Percentiles rank a stretch among this genome's conserved stretches.
Conservation (phyloP, 2,329 filamentous ascomycete genomes). For the Cryphonectria naterciae region DNA sequence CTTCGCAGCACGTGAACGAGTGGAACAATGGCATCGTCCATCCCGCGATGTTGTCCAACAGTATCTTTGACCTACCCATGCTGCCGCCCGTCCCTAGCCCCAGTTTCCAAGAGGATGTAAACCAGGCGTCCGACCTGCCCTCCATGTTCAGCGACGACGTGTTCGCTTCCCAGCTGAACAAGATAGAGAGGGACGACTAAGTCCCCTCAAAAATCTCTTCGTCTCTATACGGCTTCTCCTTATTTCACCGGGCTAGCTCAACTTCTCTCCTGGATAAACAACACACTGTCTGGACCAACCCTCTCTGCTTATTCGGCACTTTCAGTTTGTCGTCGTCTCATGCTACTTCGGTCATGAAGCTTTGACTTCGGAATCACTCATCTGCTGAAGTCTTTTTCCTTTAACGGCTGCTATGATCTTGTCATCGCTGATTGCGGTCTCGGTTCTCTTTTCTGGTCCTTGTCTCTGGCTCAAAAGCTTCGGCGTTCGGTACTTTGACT, state of each 20-base stretch:
- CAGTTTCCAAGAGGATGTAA: not conserved
- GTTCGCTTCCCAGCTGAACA: not conserved
- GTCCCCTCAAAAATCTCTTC: not conserved
- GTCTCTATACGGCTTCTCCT: not conserved
- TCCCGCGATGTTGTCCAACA: not conserved
- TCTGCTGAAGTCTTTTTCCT: not conserved
- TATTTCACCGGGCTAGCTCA: not conserved
- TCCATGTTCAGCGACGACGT: not conserved
- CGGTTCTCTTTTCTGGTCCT: not conserved
- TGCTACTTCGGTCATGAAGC: not conserved
- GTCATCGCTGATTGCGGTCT: not conserved
- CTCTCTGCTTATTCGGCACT: not conserved
- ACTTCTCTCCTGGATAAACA: not conserved
- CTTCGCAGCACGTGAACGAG: constrained; percentile 1
- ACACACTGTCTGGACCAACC: not conserved
- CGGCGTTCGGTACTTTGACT: not conserved
- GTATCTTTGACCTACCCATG: not conserved
- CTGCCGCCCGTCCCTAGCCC: not conserved
- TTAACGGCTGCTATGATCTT: not conserved
- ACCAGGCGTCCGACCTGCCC: not conserved
- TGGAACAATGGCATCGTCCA: not conserved
- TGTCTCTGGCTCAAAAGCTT: not conserved
- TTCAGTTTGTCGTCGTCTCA: constrained; percentile 4
- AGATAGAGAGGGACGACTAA: not conserved
- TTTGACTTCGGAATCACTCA: not conserved